These are phyloP conservation scores for Volvariella volvacea DNA, from an alignment of 1,284 basidiomycete species.

Conservation along the genomic window DNA sequence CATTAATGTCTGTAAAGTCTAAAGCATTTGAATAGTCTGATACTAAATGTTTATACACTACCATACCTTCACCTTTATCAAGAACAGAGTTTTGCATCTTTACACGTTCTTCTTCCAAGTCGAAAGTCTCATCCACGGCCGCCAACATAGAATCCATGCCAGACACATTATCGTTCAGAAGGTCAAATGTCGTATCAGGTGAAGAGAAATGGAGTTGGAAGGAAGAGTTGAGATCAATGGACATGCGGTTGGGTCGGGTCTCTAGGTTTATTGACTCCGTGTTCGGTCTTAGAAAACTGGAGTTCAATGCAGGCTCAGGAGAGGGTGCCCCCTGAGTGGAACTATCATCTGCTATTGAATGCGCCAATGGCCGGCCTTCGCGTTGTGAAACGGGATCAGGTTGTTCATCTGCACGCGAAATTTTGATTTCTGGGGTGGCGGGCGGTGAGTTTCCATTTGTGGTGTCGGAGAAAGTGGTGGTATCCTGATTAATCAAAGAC, in stretches of 20 bases:
- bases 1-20: no score
- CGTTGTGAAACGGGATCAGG: no score
- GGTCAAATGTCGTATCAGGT: slow-evolving; percentile 52
- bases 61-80: no score
- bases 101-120: slow-evolving; percentile 18
- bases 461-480: neutral
- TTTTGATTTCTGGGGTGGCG: slow-evolving; percentile 3
- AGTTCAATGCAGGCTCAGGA: neutral
- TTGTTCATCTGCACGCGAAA: slow-evolving; percentile 5
- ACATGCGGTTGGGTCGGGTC: slow-evolving; percentile 33
- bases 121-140: slow-evolving; percentile 26
- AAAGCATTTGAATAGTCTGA: no score
- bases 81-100: slow-evolving; percentile 17
- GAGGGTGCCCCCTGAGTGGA: no score
- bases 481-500: neutral
- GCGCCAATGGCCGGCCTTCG: no score
- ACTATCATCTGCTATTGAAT: no score
- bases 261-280: neutral
- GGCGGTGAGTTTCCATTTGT: neutral
- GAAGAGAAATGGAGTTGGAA: slow-evolving; percentile 51
- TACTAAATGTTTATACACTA: no score
- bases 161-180: slow-evolving; percentile 53
- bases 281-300: neutral
- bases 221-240: slow-evolving; percentile 52
- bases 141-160: slow-evolving; percentile 26